Conservation (phyloP, 1,284 basidiomycete genomes). For the Ganoderma multipileum region DNA sequence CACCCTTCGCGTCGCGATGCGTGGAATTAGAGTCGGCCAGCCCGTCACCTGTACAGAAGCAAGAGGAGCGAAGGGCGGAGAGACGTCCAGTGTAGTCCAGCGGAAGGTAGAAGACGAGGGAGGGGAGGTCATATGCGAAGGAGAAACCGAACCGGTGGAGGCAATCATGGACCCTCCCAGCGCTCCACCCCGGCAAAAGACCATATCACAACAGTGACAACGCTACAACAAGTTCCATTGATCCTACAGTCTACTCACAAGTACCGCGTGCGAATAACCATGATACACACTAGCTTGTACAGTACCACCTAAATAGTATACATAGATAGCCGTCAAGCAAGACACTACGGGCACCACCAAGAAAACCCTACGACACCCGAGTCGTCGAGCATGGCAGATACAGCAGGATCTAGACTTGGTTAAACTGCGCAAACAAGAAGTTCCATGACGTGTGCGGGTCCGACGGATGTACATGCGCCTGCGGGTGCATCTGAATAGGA, state of each 20-base stretch:
- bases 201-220: background rate
- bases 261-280: background rate
- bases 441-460: slow-evolving; percentile 36
- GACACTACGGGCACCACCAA: background rate
- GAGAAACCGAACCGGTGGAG: background rate
- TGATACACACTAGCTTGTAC: background rate
- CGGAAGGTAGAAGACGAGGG: background rate
- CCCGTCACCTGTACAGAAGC: background rate
- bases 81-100: background rate
- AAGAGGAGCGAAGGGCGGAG: background rate
- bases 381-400: background rate
- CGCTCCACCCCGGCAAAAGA: background rate
- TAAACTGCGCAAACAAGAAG: slow-evolving; percentile 38
- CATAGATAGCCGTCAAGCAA: background rate
- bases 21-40: background rate
- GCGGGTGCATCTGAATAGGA: slow-evolving; percentile 30
- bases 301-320: background rate
- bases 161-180: background rate
- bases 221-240: background rate
- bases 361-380: background rate
- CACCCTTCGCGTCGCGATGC: background rate
- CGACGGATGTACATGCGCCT: slow-evolving; percentile 29
- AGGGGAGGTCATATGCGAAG: too few species aligned
- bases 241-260: background rate
- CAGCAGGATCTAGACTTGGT: slow-evolving; percentile 20